Conservation (phyloP, 352 stramenopile genomes). For the Phytophthora sansomeana region DNA sequence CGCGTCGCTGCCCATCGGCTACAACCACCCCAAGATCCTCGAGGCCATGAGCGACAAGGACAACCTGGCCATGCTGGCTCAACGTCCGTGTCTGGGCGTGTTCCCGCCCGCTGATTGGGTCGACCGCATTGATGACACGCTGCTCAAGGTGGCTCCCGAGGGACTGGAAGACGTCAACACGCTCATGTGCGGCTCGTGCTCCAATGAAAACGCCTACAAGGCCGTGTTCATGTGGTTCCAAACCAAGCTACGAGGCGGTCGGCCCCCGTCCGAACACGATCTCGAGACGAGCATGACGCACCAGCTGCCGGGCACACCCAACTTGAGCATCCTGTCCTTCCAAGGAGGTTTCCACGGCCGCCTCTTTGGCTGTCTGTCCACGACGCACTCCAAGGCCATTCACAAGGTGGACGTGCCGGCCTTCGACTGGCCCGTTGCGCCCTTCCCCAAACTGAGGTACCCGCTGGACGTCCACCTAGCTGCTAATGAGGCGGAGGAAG, state of each 20-base stretch:
- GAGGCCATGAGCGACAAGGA: slow-evolving; percentile 63
- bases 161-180: slow-evolving; percentile 81
- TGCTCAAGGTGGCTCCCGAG: slow-evolving; percentile 61
- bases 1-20: slow-evolving; percentile 84
- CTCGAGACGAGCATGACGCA: slow-evolving; percentile 79
- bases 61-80: slow-evolving; percentile 75
- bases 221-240: slow-evolving; percentile 91
- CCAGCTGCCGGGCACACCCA: slow-evolving; percentile 69
- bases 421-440: slow-evolving; percentile 84
- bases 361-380: slow-evolving; percentile 80
- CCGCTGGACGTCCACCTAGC: slow-evolving; percentile 67
- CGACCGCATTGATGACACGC: slow-evolving; percentile 68
- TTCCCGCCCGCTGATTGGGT: slow-evolving; percentile 83
- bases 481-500: slow-evolving; percentile 75
- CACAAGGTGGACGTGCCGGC: slow-evolving; percentile 89
- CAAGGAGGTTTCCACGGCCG: slow-evolving; percentile 84
- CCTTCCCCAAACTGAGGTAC: slow-evolving; percentile 77
- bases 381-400: slow-evolving; percentile 87
- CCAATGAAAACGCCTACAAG: slow-evolving; percentile 90
- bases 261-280: slow-evolving; percentile 64
- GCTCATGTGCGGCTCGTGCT: slow-evolving; percentile 90
- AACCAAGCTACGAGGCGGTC: slow-evolving; percentile 69
- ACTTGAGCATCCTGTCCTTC: slow-evolving; percentile 87
- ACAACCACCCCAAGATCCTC: slow-evolving; percentile 85
- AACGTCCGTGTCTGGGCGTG: slow-evolving; percentile 79